Evolutionary conservation across 1,284 basidiomycete genomes (phyloP), one percentile per base, ranked within the genome.

Genomic region (Omphalotus olearius): DNA sequence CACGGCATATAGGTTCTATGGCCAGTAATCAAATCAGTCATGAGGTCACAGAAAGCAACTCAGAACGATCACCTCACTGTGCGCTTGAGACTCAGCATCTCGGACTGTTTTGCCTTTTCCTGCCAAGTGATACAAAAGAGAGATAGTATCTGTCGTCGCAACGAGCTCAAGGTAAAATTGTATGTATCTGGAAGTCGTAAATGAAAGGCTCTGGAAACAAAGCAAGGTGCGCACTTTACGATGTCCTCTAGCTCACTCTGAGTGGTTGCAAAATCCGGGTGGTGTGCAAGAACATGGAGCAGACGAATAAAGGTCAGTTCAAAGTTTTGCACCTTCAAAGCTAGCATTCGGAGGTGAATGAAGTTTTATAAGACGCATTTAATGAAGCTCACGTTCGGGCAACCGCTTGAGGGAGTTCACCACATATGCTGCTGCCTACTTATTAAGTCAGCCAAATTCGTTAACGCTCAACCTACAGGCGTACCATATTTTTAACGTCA

Each of bases 201-300:
- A 28, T 25, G 10, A 28, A 18, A 20, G 20, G 25, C 41, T 36
- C 3, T 10, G 36, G n/a, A 9, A 16, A 43, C 26, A 18, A 16
- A 41, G n/a, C 26, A 28, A 10, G 37, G 49, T 40, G 63, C 78
- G 47, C 63, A 88, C 85, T 85, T 88, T 3, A 85, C 81, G 58
- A 88, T 82, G 56, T 88, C 87, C 41, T 82, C 74, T 25, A 93
- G 65, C 28, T 80, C 80, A 45, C 85, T 83, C 39, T 80, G 75
- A 4, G 71, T 70, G 17, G 74, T 70, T 41, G 73, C 75, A 62
- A 94, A 93, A 67, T 99, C 96, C 1, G 96, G 95, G 68, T 99
- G 96, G 64, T 97, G 93, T 0, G 94, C 90, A 1, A 99, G 74
- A 0, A 96, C 67, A 62, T 95, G 90, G 4, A 99, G 73, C 13